phyloP scores from a whole-genome alignment of 2,329 filamentous ascomycete species.

The Onygenales sp. region DNA sequence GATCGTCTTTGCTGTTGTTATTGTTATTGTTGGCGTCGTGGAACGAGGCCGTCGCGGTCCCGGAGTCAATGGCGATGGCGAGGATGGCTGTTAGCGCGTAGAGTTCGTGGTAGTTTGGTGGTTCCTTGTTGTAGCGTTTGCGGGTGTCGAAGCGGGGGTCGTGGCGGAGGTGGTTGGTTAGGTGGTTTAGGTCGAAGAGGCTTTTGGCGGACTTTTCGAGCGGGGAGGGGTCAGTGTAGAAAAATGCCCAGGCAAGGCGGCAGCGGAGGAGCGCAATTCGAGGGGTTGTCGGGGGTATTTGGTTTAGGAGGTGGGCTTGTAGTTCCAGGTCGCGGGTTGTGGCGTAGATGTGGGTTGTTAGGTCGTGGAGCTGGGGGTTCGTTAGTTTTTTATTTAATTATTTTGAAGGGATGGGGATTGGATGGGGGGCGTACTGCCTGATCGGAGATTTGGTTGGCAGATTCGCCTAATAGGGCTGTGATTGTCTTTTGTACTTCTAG shows the following conservation, averaged over 20 bases:
- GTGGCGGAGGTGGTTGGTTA: conserved; percentile 18
- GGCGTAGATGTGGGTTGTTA: conserved; percentile 19
- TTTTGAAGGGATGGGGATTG: no score
- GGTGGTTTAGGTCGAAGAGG: conserved; percentile 21
- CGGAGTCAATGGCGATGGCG: conserved; percentile 65
- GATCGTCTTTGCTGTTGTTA: no score
- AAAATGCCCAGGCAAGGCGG: conserved; percentile 29
- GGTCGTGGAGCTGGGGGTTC: conserved; percentile 18
- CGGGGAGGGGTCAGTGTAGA: conserved; percentile 19
- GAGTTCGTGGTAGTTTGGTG: conserved; percentile 56
- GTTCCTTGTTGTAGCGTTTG: neutral
- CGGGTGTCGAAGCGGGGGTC: conserved; percentile 23
- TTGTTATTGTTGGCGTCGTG: neutral
- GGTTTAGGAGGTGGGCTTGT: conserved; percentile 30
- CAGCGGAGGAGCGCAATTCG: conserved; percentile 31
- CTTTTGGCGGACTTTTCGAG: conserved; percentile 18
- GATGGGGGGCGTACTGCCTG: conserved; percentile 15
- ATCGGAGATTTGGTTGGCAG: neutral
- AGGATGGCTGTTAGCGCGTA: conserved; percentile 58
- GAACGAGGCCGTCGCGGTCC: conserved; percentile 19
- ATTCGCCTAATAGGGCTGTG: conserved; percentile 16
- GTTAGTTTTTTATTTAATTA: conserved; percentile 6
- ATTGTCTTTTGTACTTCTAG: conserved; percentile 26
- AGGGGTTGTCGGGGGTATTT: conserved; percentile 29
- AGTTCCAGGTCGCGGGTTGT: conserved; percentile 30